phyloP scores from a whole-genome alignment of 192 early-diverging fungal genomes.

The Coemansia sp. region DNA sequence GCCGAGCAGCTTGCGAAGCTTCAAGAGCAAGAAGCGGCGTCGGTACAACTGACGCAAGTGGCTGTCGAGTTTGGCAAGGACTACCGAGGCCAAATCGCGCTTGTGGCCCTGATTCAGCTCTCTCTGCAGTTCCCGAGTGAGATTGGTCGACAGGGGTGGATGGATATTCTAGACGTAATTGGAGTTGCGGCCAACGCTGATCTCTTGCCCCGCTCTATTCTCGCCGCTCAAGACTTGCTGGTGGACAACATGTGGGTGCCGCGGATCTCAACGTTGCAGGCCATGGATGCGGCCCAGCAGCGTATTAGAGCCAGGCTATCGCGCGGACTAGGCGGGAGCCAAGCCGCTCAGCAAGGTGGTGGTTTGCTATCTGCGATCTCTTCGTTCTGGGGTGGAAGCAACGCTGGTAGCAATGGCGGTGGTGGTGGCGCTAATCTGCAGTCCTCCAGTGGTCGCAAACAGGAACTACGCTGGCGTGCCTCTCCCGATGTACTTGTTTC shows the following conservation, averaged over 20 bases:
- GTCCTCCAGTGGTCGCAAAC: constrained; percentile 11
- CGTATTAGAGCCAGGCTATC: constrained; percentile 16
- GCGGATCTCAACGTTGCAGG: constrained; percentile 34
- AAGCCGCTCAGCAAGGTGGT: constrained; percentile 18
- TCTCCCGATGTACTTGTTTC: constrained; percentile 32
- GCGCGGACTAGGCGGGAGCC: constrained; percentile 7
- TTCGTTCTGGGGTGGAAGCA: constrained; percentile 40
- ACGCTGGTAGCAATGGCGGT: background rate
- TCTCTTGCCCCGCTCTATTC: constrained; percentile 23
- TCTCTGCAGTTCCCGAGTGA: constrained; percentile 58
- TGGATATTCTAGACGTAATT: constrained; percentile 71
- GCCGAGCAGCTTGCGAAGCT: constrained; percentile 30
- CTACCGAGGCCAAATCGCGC: constrained; percentile 86
- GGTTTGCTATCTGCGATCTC: constrained; percentile 46
- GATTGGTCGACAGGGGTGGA: constrained; percentile 62
- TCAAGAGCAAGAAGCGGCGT: constrained; percentile 30
- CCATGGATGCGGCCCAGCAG: constrained; percentile 28
- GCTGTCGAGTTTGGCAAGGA: constrained; percentile 86
- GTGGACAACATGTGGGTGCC: constrained; percentile 36
- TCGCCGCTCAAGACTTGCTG: constrained; percentile 11
- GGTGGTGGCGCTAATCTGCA: constrained; percentile 6
- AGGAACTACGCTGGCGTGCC: constrained; percentile 44
- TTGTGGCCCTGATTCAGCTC: constrained; percentile 78
- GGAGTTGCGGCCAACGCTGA: constrained; percentile 37
- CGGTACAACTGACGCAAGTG: constrained; percentile 57